Percentiles rank a stretch among this genome's conserved stretches.
phyloP scores from a whole-genome alignment of 495 filamentous ascomycete species.

The Hypomontagnella submonticulosa region DNA sequence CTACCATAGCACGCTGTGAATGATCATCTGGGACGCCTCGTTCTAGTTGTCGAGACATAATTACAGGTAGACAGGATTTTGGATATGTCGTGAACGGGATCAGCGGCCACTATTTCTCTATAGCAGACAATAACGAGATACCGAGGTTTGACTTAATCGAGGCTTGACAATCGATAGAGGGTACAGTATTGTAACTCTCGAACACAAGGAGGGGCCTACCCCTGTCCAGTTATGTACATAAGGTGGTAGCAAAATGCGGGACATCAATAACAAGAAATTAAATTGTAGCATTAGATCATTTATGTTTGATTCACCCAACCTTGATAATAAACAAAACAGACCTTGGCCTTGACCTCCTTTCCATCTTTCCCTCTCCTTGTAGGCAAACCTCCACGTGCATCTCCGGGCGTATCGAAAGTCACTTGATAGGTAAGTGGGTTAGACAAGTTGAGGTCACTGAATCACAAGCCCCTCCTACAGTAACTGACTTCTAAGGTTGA shows the following conservation, averaged over 20 bases:
- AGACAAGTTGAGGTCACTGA: no score
- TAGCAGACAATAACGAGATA: slow-evolving; percentile 6
- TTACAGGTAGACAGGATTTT: neutral
- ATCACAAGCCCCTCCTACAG: no score
- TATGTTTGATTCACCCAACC: slow-evolving; percentile 14
- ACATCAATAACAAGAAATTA: slow-evolving; percentile 32
- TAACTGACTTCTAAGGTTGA: neutral
- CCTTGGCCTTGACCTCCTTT: slow-evolving; percentile 2
- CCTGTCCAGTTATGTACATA: slow-evolving; percentile 2
- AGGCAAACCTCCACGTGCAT: slow-evolving; percentile 3
- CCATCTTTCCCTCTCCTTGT: neutral
- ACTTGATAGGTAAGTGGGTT: neutral
- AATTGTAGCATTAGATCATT: slow-evolving; percentile 15
- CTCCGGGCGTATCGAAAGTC: neutral
- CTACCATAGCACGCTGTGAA: neutral
- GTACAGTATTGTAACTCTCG: neutral
- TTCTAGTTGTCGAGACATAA: slow-evolving; percentile 2
- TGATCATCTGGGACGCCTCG: neutral
- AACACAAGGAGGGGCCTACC: slow-evolving; percentile 27
- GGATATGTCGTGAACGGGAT: neutral
- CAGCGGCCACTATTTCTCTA: neutral
- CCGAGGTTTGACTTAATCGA: slow-evolving; percentile 8
- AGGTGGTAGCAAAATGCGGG: slow-evolving; percentile 34
- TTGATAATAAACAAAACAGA: slow-evolving; percentile 27
- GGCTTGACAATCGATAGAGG: slow-evolving; percentile 18